Evolutionary conservation across 192 early-diverging fungal genomes (phyloP).

Genomic region (Podila epigama): DNA sequence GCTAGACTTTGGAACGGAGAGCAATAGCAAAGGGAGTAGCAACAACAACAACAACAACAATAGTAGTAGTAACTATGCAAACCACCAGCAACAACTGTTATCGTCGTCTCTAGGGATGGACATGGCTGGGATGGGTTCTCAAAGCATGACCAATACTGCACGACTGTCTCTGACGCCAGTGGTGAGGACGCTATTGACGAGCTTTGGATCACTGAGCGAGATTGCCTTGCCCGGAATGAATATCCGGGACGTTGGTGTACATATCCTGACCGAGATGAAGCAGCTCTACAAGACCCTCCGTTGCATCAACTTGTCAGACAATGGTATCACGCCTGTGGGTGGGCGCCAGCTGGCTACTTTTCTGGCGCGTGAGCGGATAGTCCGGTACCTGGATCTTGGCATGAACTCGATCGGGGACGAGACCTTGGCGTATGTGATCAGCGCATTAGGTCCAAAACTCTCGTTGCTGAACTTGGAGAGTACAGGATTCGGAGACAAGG

Average conservation of each 20-base stretch:
- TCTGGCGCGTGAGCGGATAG: conserved; percentile 7
- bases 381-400: conserved; percentile 18
- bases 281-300: conserved; percentile 11
- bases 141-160: too few species aligned
- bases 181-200: conserved; percentile 10
- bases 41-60: neutral
- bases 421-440: conserved; percentile 6
- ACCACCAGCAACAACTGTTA: too few species aligned
- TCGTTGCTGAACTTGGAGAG: conserved; percentile 18
- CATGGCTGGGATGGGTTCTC: too few species aligned
- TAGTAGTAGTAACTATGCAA: too few species aligned
- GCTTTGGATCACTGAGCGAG: neutral
- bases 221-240: conserved; percentile 20
- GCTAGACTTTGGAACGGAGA: conserved; percentile 6
- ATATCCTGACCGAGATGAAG: conserved; percentile 4
- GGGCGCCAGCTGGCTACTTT: conserved; percentile 7
- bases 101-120: too few species aligned
- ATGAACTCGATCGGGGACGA: conserved; percentile 29
- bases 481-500: conserved; percentile 28
- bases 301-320: conserved; percentile 15
- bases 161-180: neutral
- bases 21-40: too few species aligned
- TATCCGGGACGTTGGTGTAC: conserved; percentile 23
- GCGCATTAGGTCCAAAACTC: conserved; percentile 15
- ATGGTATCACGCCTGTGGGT: conserved; percentile 23